Conservation (phyloP, 108 stramenopile species). For the Pseudonitzschia multiseries region DNA sequence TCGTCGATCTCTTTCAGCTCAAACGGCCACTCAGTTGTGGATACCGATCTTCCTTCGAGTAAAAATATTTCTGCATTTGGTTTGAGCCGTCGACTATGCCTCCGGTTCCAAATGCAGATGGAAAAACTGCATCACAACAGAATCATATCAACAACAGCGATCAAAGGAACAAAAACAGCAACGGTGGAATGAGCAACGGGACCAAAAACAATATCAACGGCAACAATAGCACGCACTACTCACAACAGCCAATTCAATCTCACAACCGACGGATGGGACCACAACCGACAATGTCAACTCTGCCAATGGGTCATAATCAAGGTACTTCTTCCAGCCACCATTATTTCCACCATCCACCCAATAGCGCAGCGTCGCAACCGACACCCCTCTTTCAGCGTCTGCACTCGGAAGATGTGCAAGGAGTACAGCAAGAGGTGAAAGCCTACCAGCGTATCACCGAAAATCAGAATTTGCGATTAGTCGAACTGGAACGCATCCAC, state of each 20-base stretch:
- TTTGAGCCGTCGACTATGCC: not conserved
- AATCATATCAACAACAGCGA: conserved; percentile 7
- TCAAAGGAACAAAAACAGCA: conserved; percentile 9
- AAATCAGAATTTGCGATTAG: conserved; percentile 41
- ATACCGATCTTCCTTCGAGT: too few relatives aligned
- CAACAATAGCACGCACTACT: not conserved
- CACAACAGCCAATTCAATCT: conserved; percentile 6
- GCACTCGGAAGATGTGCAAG: conserved; percentile 53
- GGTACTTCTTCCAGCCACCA: not conserved
- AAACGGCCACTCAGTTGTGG: too few relatives aligned
- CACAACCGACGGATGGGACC: conserved; percentile 3
- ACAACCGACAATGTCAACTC: conserved; percentile 3
- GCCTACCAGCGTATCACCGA: conserved; percentile 58
- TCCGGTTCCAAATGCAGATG: conserved; percentile 10
- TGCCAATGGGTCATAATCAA: not conserved
- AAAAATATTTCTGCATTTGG: not conserved
- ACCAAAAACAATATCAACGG: not conserved
- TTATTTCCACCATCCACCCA: conserved; percentile 8
- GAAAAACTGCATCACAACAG: not conserved
- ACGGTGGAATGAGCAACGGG: conserved; percentile 1
- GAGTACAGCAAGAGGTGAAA: conserved; percentile 41
- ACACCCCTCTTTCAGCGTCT: conserved; percentile 65
- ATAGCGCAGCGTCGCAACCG: conserved; percentile 26
- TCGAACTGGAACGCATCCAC: conserved; percentile 45
- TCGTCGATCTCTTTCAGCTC: too few relatives aligned